Evolutionary conservation across 768 basidiomycete genomes (phyloP).

Genomic region (Ramaria sp.): DNA sequence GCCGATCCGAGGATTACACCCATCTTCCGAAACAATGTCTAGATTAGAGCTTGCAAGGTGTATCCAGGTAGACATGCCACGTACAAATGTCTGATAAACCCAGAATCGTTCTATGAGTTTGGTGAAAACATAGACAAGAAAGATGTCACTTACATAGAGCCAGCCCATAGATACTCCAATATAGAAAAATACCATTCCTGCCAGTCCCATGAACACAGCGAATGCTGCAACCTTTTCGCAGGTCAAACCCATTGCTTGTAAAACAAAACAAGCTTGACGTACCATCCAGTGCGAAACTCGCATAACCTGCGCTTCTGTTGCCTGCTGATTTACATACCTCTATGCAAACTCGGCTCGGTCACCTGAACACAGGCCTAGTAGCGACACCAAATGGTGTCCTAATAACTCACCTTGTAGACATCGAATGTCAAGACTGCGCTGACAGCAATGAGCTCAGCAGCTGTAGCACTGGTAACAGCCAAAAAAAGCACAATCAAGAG

Average conservation of each 20-base stretch:
- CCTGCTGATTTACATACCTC: conserved; percentile 73
- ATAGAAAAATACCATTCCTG: conserved; percentile 78
- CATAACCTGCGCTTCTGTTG: conserved; percentile 65
- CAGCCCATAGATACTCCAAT: conserved; percentile 91
- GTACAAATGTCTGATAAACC: conserved; percentile 45
- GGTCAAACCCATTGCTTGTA: not conserved
- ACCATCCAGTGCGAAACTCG: conserved; percentile 60
- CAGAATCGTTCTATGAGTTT: not conserved
- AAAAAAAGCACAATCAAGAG: conserved; percentile 77
- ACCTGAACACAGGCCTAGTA: not conserved
- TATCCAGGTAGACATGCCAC: conserved; percentile 11
- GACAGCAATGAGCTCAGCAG: conserved; percentile 87
- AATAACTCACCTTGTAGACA: conserved; percentile 53
- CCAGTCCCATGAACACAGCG: conserved; percentile 71
- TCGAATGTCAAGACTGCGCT: conserved; percentile 79
- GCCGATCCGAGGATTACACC: conserved; percentile 77
- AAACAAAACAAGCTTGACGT: conserved; percentile 10
- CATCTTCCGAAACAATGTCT: conserved; percentile 35
- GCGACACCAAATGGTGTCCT: not conserved
- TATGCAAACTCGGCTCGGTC: conserved; percentile 14
- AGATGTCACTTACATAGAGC: conserved; percentile 57
- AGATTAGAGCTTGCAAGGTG: not conserved
- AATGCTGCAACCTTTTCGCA: conserved; percentile 47
- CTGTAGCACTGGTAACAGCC: conserved; percentile 77
- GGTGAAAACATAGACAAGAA: not conserved